phyloP scores from a whole-genome alignment of 2,329 filamentous ascomycete species.

The Penicillium rolfsii region DNA sequence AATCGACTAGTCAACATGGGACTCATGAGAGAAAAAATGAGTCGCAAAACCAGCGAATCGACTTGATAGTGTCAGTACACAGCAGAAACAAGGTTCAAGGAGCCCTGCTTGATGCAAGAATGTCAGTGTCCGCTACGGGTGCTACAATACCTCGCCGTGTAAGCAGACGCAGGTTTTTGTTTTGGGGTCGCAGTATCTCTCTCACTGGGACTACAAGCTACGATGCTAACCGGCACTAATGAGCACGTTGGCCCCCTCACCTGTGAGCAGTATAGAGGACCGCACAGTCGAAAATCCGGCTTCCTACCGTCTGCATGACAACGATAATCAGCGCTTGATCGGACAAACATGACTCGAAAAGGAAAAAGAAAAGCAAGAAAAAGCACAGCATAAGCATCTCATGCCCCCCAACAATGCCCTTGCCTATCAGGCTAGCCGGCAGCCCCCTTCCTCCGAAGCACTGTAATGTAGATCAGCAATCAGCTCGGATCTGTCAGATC shows the following conservation, averaged over 20 bases:
- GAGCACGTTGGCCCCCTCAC: background rate
- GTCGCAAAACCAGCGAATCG: background rate
- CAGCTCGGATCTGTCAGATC: conserved; percentile 5
- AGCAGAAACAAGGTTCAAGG: background rate
- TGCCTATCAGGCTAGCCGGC: background rate
- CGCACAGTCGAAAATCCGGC: background rate
- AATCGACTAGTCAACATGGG: background rate
- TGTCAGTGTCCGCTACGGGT: background rate
- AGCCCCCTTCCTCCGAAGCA: background rate
- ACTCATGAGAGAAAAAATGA: background rate
- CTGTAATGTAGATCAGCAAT: background rate
- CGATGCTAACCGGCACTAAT: background rate
- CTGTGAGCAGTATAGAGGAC: too few relatives aligned
- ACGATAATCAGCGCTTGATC: background rate
- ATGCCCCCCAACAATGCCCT: background rate
- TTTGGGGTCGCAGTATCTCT: background rate
- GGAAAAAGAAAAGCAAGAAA: background rate
- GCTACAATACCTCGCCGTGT: background rate
- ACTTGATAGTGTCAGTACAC: background rate
- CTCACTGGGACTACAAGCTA: background rate
- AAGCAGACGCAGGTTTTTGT: background rate
- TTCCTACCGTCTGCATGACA: background rate
- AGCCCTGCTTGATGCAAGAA: background rate
- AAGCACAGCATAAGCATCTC: background rate
- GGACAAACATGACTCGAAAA: too few relatives aligned